Base-by-base conservation (phyloP, 345 rosid genomes). In the Citrus maxima region DNA sequence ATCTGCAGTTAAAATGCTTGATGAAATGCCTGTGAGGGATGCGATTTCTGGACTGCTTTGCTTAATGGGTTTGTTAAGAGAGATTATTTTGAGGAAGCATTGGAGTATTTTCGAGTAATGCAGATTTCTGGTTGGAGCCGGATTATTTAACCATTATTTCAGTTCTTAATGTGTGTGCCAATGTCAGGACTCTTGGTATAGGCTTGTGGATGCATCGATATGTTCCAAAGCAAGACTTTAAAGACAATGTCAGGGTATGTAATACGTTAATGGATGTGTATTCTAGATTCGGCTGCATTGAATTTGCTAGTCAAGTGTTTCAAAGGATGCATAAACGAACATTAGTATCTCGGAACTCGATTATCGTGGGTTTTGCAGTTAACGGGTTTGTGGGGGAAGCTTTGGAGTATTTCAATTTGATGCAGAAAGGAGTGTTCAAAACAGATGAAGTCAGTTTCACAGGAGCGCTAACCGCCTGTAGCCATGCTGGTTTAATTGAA, bases 371-470 rank as follows among this genome's bases (percentile, higher is more conserved):
- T 3, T 91, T 85, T 27, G 90, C 93, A 72, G 85, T 85, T 14
- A 90, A 89, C 46, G 97, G 94, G 4, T 80, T 83, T 79, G 90
- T 87, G 1, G 79, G 87, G 70, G 86, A 89, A 60, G 91, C 94
- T 62, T 82, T 94, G 73, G 84, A 85, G 18, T 78, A 82, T 74
- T 94, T 90, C 21, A 80, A 85, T 13, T 54, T 70, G 69, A 92
- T 92, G 98, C 85, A 83, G 77, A 82, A 81, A 51, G 86, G 87
- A 79, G 90, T 92, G 66, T 87, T 86, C 76, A 82, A 86, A 70
- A 93, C 97, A 0, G 88, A 94, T 62, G 94, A 89, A n/a, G 84
- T 88, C 25, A 90, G 93, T 78, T 88, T 90, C 85, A 92, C 93
- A 0, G 92, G 93, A 54, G 92, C 86, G 27, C 76, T 95, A 51